Percentiles rank a stretch among this genome's conserved stretches.
phyloP scores from a whole-genome alignment of 164 flowering plant genomes.

The Sedum album region DNA sequence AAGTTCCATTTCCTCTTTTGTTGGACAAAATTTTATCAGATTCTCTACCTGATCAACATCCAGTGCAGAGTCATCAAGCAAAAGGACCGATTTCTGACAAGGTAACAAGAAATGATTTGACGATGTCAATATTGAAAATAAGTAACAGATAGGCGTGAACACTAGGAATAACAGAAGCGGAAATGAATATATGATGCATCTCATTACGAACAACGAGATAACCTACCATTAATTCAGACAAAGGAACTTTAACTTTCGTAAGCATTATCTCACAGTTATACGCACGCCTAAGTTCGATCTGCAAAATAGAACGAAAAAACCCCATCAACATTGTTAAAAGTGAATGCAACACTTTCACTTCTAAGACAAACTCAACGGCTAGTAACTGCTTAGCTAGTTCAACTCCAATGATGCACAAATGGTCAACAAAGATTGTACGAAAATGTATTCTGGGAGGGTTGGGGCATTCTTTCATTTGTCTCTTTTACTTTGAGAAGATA shows the following conservation, averaged over 20 bases:
- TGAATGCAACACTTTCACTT: not conserved
- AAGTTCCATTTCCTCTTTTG: slow-evolving; percentile 89
- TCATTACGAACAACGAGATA: not conserved
- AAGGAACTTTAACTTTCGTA: slow-evolving; percentile 83
- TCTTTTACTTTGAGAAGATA: not conserved
- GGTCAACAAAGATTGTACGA: not conserved
- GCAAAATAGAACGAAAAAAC: slow-evolving; percentile 40
- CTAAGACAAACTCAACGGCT: not conserved
- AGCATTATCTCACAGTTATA: slow-evolving; percentile 98
- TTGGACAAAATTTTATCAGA: slow-evolving; percentile 92
- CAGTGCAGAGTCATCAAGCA: slow-evolving; percentile 75
- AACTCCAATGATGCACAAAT: not conserved
- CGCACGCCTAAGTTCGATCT: slow-evolving; percentile 87
- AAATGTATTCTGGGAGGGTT: not conserved
- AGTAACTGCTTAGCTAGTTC: not conserved
- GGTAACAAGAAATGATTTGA: not conserved
- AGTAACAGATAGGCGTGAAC: not conserved
- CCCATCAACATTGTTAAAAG: slow-evolving; percentile 4
- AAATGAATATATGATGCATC: not conserved
- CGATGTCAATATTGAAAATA: not conserved
- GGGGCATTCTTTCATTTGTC: not conserved
- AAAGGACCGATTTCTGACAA: slow-evolving; percentile 70
- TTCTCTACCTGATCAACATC: slow-evolving; percentile 95
- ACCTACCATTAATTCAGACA: slow-evolving; percentile 87
- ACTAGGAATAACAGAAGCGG: not conserved